Evolutionary conservation across 1,284 basidiomycete genomes (phyloP), one percentile per base, ranked within the genome.

Genomic region (Apiotrichum sp.): DNA sequence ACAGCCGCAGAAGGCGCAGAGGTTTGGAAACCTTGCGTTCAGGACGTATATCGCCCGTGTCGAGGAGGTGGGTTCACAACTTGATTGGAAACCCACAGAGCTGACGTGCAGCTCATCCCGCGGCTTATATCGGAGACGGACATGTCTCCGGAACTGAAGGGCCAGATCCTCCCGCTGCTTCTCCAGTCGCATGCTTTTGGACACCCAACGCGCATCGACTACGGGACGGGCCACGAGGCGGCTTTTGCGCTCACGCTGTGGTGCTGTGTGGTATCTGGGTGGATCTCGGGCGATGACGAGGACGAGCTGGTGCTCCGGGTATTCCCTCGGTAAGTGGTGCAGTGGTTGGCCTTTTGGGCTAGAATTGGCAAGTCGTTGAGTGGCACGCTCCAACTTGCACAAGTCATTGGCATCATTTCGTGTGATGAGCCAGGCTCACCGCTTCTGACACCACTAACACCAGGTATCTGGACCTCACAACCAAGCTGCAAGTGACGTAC

Each of bases 1-100:
- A 0, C 80, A 84, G 4, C 76, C 82, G n/a, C 84, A 85, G 6
- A 86, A 88, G 11, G 69, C 59, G 2, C 96, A 98, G 68, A 82
- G 96, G 1, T 99, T 95, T 67, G 96, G 95, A 3, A 98, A 98
- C 74, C 82, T 92, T 6, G 87, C 91, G 0, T 98, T 98, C 70
- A 81, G 93, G 51, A 82, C 82, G 6, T 98, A 93, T 87, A 89
- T 90, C 0, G 79, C 80, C 55, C 81, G 86, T 35, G 80, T 97
- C 32, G 84, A 89, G 73, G 81, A 88, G 80, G 92, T 89, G 62
- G 58, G 80, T 70, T 34, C 14, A 13, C 16, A n/a, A n/a, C n/a
- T n/a, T n/a, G n/a, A n/a, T n/a, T 52, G 35, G 43, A 38, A 42
- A 36, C 3, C n/a, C 10, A 3, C 50, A 46, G 34, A 5, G 31